These are phyloP conservation scores for Zymoseptoria ardabiliae DNA, from an alignment of 2,329 filamentous ascomycete genomes.

Conservation along the genomic window DNA sequence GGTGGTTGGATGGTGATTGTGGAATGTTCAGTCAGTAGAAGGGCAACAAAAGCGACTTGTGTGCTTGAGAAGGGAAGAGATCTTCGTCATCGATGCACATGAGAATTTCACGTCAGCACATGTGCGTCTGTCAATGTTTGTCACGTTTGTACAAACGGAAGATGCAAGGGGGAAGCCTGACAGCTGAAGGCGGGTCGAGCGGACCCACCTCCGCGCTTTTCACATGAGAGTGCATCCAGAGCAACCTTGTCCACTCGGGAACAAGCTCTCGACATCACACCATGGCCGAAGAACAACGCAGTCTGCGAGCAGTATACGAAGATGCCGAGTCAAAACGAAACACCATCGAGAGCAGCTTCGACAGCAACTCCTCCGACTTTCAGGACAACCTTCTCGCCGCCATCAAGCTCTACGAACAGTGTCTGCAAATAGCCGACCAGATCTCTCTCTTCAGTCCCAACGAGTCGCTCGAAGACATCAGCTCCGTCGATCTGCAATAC, in stretches of 20 bases:
- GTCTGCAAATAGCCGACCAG: conserved; percentile 59
- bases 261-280: neutral
- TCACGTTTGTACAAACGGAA: neutral
- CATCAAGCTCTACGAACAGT: conserved; percentile 66
- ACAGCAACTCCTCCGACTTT: conserved; percentile 59
- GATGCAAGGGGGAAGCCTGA: neutral
- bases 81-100: neutral
- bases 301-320: conserved; percentile 46
- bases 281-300: conserved; percentile 45
- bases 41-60: conserved; percentile 2
- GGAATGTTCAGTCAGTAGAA: conserved; percentile 1
- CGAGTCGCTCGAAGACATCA: conserved; percentile 78
- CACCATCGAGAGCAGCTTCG: conserved; percentile 55
- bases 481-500: conserved; percentile 77
- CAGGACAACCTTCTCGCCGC: conserved; percentile 59
- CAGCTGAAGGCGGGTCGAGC: too few species aligned
- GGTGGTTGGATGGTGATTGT: neutral
- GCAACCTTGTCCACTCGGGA: neutral
- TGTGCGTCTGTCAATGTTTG: neutral
- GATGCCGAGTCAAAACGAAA: conserved; percentile 50
- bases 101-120: neutral
- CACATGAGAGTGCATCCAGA: neutral
- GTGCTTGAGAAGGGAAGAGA: neutral
- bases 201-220: neutral
- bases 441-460: conserved; percentile 85